Evolutionary conservation across 768 basidiomycete genomes (phyloP), one percentile per base, ranked within the genome.

Genomic region (Tricholoma furcatifolium): DNA sequence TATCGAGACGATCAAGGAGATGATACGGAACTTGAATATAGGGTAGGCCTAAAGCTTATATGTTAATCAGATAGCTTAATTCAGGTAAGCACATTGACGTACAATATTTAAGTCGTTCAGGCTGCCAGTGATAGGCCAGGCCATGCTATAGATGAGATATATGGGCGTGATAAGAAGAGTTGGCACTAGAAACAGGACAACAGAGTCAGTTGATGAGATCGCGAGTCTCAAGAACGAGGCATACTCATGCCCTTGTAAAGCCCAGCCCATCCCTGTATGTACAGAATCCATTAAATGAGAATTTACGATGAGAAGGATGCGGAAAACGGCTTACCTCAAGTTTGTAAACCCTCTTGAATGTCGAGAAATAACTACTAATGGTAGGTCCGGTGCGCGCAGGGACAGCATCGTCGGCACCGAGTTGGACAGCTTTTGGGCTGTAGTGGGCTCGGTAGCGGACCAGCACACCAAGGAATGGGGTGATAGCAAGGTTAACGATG

Each of bases 371-470:
- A 1, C 84, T 82, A 10, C 77, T 78, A 48, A 92, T 76, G 8
- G 85, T 76, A 54, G 90, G 90, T 4, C 84, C 85, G 3, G 86
- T 84, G 57, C 87, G 82, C 0, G 87, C 80, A 62, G 82, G 76
- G 7, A 79, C 83, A 42, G 76, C 82, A 20, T 88, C 87, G n/a
- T 48, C 55, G n/a, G 77, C 71, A 63, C 90, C 88, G 23, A 92
- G 76, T 47, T 84, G 86, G 30, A 93, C 79, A 30, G 85, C 87
- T 65, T 86, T 88, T 1, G 91, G 90, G 60, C 86, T 89, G 72
- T 87, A 92, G 64, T 92, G 89, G 17, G 87, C 87, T 68, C 91
- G 76, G 63, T 88, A 83, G 45, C 88, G 77, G 4, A 91, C 83
- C 9, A 91, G 73, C 9, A 83, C 73, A 2, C 88, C 88, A 3